These are phyloP conservation scores for Leishmania martiniquensis DNA, from an alignment of 208 protist genomes.

Conservation along the genomic window DNA sequence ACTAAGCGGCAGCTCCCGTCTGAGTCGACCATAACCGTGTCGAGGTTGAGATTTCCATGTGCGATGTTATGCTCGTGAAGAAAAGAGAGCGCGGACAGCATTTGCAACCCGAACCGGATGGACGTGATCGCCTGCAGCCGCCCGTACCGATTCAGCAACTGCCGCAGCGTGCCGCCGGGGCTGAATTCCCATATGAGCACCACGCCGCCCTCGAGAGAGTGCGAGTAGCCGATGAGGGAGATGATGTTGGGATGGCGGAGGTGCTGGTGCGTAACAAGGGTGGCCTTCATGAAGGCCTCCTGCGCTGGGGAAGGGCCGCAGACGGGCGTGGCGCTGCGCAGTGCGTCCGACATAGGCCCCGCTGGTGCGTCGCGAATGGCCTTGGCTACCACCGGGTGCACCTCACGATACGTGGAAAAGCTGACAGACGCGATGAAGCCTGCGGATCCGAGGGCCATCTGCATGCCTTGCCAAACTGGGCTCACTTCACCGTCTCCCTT, in stretches of 20 bases:
- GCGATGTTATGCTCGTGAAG: slow-evolving; percentile 54
- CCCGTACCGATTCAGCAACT: slow-evolving; percentile 27
- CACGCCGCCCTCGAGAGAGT: slow-evolving; percentile 11
- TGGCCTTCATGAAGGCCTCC: neutral
- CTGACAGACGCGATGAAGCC: slow-evolving; percentile 1
- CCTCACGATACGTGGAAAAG: neutral
- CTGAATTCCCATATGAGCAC: slow-evolving; percentile 42
- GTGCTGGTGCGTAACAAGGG: neutral
- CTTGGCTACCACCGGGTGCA: slow-evolving; percentile 15
- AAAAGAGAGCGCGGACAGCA: slow-evolving; percentile 57
- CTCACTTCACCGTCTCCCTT: neutral
- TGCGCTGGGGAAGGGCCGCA: neutral
- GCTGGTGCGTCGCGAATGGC: slow-evolving; percentile 6
- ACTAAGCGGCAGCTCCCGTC: slow-evolving; percentile 67
- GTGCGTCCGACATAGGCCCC: slow-evolving; percentile 13
- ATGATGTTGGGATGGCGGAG: slow-evolving; percentile 24
- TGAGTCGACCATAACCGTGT: slow-evolving; percentile 60
- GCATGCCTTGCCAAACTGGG: neutral
- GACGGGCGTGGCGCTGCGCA: slow-evolving; percentile 21
- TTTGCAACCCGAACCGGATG: slow-evolving; percentile 47
- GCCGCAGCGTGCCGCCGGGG: slow-evolving; percentile 41
- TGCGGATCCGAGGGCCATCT: slow-evolving; percentile 6
- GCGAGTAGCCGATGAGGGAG: slow-evolving; percentile 7
- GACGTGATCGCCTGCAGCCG: slow-evolving; percentile 13
- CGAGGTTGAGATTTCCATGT: slow-evolving; percentile 67